Percentiles rank a stretch among this genome's conserved stretches.
phyloP scores from a whole-genome alignment of 805 yeast genomes.

The Candida chilensis region DNA sequence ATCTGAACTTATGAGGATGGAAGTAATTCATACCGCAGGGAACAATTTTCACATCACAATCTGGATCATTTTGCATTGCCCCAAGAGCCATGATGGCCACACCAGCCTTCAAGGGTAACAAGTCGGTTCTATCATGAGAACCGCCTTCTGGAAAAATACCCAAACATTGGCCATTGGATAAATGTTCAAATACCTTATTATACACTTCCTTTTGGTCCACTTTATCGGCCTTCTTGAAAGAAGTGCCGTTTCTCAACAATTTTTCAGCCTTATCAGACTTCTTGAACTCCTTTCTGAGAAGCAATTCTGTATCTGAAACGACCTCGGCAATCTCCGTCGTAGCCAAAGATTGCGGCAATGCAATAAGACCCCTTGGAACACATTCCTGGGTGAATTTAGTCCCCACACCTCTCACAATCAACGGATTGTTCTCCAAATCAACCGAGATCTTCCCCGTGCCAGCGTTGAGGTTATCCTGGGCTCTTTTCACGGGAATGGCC shows the following conservation, averaged over 20 bases:
- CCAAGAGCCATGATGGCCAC: conserved; percentile 98
- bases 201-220: conserved; percentile 84
- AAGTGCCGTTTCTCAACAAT: conserved; percentile 40
- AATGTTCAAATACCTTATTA: conserved; percentile 74
- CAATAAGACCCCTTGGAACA: conserved; percentile 55
- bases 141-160: conserved; percentile 99
- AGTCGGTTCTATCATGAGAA: conserved; percentile 88
- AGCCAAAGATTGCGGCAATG: conserved; percentile 73
- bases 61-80: conserved; percentile 72
- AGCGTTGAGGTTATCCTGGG: conserved; percentile 71
- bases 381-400: conserved; percentile 63
- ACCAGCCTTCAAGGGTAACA: conserved; percentile 92
- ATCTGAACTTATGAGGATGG: conserved; percentile 91
- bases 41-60: conserved; percentile 74
- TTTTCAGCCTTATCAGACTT: conserved; percentile 31
- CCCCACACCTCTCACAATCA: conserved; percentile 50
- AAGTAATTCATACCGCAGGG: conserved; percentile 98
- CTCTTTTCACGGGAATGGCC: conserved; percentile 86
- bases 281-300: conserved; percentile 61
- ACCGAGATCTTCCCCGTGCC: conserved; percentile 62
- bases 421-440: conserved; percentile 41
- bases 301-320: conserved; percentile 61
- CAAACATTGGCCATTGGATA: conserved; percentile 70
- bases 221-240: conserved; percentile 67
- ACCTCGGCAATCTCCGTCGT: conserved; percentile 62